A percentile compares a stretch with the other conserved stretches of the same genome.
Evolutionary conservation across 2,329 filamentous ascomycete genomes (phyloP).

Genomic region (Colletotrichum chlorophyti): DNA sequence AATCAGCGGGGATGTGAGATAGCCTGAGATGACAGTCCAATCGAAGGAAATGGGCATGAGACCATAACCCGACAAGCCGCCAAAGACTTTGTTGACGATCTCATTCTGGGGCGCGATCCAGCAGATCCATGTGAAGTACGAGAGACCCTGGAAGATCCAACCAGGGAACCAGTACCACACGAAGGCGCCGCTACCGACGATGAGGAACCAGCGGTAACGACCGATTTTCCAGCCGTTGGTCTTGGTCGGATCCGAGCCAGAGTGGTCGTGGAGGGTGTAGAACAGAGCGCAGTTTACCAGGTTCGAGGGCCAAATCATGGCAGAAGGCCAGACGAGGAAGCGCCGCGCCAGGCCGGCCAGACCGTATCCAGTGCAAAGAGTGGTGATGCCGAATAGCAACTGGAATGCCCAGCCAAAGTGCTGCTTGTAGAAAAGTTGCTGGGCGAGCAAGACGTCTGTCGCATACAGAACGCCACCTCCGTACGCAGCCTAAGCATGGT

Average conservation of each 20-base stretch:
- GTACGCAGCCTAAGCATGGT: slow-evolving; percentile 56
- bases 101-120: slow-evolving; percentile 69
- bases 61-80: slow-evolving; percentile 65
- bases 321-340: slow-evolving; percentile 66
- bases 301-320: slow-evolving; percentile 70
- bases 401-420: slow-evolving; percentile 65
- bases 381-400: slow-evolving; percentile 65
- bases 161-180: slow-evolving; percentile 69
- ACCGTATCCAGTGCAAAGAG: slow-evolving; percentile 69
- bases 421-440: slow-evolving; percentile 57
- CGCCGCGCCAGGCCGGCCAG: slow-evolving; percentile 65
- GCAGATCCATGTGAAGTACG: slow-evolving; percentile 65
- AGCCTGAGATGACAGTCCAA: slow-evolving; percentile 67
- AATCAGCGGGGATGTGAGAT: slow-evolving; percentile 62
- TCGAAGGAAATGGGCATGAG: slow-evolving; percentile 72
- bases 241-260: slow-evolving; percentile 55
- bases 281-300: slow-evolving; percentile 69
- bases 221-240: slow-evolving; percentile 65
- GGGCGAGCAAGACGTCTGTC: slow-evolving; percentile 49
- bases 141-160: slow-evolving; percentile 68
- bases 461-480: slow-evolving; percentile 60
- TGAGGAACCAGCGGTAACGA: slow-evolving; percentile 64
- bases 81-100: slow-evolving; percentile 70
- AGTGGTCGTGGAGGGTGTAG: slow-evolving; percentile 69
- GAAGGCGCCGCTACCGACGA: slow-evolving; percentile 57